A percentile compares a stretch with the other conserved stretches of the same genome.
phyloP scores from a whole-genome alignment of 306 rosid species.

The Cicer yamashitae region DNA sequence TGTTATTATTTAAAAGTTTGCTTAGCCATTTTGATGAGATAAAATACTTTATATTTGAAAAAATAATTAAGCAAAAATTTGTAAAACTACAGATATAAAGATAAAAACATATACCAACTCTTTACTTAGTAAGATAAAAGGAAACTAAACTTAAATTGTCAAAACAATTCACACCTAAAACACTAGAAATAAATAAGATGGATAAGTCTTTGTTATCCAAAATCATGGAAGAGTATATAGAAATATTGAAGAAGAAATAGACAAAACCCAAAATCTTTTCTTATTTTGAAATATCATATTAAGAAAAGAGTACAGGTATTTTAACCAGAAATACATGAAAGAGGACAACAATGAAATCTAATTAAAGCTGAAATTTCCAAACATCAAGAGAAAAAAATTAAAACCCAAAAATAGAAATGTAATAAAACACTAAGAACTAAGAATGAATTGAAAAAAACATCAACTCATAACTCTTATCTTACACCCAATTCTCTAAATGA shows the following conservation, averaged over 20 bases:
- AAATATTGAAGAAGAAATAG: conserved; percentile 5
- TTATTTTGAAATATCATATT: too few relatives aligned
- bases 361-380: not conserved
- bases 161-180: not conserved
- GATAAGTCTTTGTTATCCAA: not conserved
- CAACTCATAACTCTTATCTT: not conserved
- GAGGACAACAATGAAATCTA: too few relatives aligned
- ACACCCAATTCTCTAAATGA: not conserved
- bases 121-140: not conserved
- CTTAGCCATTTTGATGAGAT: not conserved
- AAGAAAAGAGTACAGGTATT: too few relatives aligned
- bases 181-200: not conserved
- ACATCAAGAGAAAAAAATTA: not conserved
- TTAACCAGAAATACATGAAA: too few relatives aligned
- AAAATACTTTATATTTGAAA: not conserved
- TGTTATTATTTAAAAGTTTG: too few relatives aligned
- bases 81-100: not conserved
- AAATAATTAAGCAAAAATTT: not conserved
- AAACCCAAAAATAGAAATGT: not conserved
- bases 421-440: not conserved
- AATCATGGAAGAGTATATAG: not conserved
- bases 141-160: conserved; percentile 3
- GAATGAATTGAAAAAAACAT: conserved; percentile 6
- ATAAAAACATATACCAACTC: not conserved
- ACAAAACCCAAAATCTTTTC: not conserved